Evolutionary conservation across 2,329 filamentous ascomycete genomes (phyloP).

Genomic region (Apiospora koreana): DNA sequence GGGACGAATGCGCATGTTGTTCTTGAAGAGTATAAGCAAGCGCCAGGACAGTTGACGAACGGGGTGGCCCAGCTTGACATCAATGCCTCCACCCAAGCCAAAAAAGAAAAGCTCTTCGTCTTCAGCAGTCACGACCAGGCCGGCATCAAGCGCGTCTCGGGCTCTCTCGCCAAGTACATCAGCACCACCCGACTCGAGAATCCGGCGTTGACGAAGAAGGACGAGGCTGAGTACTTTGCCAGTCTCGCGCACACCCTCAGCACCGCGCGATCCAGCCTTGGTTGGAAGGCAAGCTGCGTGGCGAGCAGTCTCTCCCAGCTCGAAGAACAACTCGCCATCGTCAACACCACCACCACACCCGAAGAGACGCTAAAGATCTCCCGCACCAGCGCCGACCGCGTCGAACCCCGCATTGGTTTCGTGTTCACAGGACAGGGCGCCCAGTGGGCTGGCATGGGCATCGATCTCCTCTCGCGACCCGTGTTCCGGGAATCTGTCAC

Average conservation of each 20-base stretch:
- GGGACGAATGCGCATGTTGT: slow-evolving; percentile 29
- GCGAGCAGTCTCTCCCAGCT: neutral
- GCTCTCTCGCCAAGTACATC: neutral
- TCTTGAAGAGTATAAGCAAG: slow-evolving; percentile 11
- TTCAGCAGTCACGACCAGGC: neutral
- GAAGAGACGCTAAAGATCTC: neutral
- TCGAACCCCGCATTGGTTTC: neutral
- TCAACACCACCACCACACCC: no score
- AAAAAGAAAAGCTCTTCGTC: neutral
- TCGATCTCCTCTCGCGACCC: neutral
- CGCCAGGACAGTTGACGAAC: no score
- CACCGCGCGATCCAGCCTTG: neutral
- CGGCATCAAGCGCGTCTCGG: neutral
- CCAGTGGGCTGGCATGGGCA: neutral
- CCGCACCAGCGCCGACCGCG: no score
- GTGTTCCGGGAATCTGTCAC: neutral
- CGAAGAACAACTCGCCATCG: neutral
- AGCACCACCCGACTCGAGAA: slow-evolving; percentile 9
- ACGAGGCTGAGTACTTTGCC: neutral
- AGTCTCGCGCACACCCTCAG: neutral
- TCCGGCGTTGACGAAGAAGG: no score
- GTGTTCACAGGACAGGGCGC: neutral
- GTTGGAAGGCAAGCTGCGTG: neutral
- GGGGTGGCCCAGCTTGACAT: no score
- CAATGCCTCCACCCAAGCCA: no score